Evolutionary conservation across 176 grass and related monocot species (phyloP).

Genomic region (Aechmea fasciata): DNA sequence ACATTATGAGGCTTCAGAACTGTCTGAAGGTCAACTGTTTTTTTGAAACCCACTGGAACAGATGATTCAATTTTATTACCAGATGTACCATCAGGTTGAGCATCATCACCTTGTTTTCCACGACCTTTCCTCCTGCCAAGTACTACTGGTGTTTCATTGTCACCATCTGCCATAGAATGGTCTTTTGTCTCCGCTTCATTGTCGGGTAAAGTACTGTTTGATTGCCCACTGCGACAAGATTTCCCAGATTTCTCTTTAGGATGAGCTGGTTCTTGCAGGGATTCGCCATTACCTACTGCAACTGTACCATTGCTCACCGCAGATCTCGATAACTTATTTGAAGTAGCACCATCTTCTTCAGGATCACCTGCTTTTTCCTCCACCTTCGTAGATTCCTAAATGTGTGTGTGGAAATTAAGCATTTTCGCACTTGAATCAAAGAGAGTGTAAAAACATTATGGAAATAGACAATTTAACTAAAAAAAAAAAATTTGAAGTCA

Average conservation of each 20-base stretch:
- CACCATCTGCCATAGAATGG: neutral
- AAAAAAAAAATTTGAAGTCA: constrained; percentile 10
- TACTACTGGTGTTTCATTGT: neutral
- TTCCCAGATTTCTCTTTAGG: constrained; percentile 51
- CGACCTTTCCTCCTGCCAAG: neutral
- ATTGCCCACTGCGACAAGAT: constrained; percentile 26
- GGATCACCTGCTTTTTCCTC: constrained; percentile 35
- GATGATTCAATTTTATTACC: constrained; percentile 6
- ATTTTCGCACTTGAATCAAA: too few relatives aligned
- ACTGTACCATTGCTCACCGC: constrained; percentile 29
- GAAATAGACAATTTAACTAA: too few relatives aligned
- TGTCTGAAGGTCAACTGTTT: constrained; percentile 29
- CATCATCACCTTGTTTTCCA: neutral
- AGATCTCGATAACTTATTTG: constrained; percentile 16
- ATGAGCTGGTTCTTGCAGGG: constrained; percentile 38
- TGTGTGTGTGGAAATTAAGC: neutral
- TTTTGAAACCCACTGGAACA: constrained; percentile 19
- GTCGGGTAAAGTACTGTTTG: neutral
- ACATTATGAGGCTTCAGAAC: constrained; percentile 17
- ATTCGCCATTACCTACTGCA: constrained; percentile 38
- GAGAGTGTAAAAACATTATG: too few relatives aligned
- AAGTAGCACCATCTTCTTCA: constrained; percentile 38
- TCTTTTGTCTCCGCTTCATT: neutral
- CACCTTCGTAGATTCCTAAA: constrained; percentile 44
- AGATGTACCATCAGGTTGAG: neutral